Base-by-base conservation (phyloP, 169 alveolate species). In the Sarcocystis neurona region DNA sequence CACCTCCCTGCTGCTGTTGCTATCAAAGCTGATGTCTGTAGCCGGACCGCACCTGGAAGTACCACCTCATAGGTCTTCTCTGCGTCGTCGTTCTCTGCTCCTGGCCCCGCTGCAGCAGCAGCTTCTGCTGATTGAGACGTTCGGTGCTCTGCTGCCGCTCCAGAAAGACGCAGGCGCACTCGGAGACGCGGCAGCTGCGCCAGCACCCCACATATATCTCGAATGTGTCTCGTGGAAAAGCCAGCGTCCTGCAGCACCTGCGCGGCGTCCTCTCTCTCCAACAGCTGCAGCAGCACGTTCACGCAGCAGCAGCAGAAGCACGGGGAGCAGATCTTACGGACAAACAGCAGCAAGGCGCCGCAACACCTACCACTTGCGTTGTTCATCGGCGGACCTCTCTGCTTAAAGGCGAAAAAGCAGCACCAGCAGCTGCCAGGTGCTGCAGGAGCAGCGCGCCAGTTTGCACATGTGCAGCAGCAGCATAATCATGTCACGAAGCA, bases 281-380 rank as follows among this genome's bases (percentile, higher is more conserved):
- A 44, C 44, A 84, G 89, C 89, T 84, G 80, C 68, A 44, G 30
- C n/a, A n/a, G n/a, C n/a, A n/a, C n/a, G n/a, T n/a, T n/a, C n/a
- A n/a, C n/a, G n/a, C n/a, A n/a, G n/a, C n/a, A n/a, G n/a, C n/a
- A n/a, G n/a, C n/a, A n/a, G n/a, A n/a, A 60, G 27, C 60, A 48
- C 12, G 46, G 27, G 27, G 43, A 63, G 34, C 23, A 6, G 23
- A 1, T 37, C 58, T 1, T 15, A 18, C 30, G 23, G 37, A 32
- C 46, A 1, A 23, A 70, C 32, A 10, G 2, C 79, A 0, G 32
- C 0, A 2, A 1, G 32, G 50, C 5, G 20, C 47, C 15, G 72
- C 5, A 58, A 58, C 15, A 48, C 60, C 27, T 48, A 15, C 15
- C 27, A 48, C 60, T 6, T 15, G 27, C 60, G 27, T 10, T 10